Evolutionary conservation across 2,329 filamentous ascomycete species (phyloP).

Genomic region (Tolypocladium tropicale): DNA sequence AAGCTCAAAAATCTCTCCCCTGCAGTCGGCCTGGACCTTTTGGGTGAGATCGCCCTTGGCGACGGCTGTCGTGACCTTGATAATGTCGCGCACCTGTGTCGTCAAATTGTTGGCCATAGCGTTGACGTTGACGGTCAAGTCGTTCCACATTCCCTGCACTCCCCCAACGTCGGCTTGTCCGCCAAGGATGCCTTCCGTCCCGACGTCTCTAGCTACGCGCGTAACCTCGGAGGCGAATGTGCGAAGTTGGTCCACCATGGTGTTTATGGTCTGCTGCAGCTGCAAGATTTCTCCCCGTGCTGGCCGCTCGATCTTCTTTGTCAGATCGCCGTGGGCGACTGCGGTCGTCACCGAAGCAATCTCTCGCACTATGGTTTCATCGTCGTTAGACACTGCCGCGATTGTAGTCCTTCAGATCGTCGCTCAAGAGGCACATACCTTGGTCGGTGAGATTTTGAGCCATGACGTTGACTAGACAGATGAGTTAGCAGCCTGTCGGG

Average conservation of each 20-base stretch:
- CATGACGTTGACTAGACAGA: constrained; percentile 62
- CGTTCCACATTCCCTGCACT: constrained; percentile 83
- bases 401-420: neutral
- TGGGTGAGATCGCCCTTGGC: constrained; percentile 86
- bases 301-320: constrained; percentile 73
- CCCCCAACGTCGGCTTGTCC: constrained; percentile 76
- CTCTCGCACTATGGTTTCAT: constrained; percentile 51
- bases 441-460: constrained; percentile 73
- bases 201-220: constrained; percentile 72
- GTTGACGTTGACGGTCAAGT: constrained; percentile 76
- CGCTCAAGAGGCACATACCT: constrained; percentile 25
- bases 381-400: constrained; percentile 5
- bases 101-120: constrained; percentile 83
- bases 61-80: constrained; percentile 64
- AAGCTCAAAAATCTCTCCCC: constrained; percentile 84
- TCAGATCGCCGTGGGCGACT: constrained; percentile 72
- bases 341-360: constrained; percentile 78
- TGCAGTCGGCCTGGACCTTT: constrained; percentile 88
- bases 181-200: constrained; percentile 72
- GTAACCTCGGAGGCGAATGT: constrained; percentile 80
- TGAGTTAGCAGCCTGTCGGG: constrained; percentile 9
- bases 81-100: constrained; percentile 90
- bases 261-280: constrained; percentile 78
- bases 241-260: constrained; percentile 77
- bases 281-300: constrained; percentile 75